These are phyloP conservation scores for Nitzschia sp. DNA, from an alignment of 108 stramenopile species.

Conservation along the genomic window DNA sequence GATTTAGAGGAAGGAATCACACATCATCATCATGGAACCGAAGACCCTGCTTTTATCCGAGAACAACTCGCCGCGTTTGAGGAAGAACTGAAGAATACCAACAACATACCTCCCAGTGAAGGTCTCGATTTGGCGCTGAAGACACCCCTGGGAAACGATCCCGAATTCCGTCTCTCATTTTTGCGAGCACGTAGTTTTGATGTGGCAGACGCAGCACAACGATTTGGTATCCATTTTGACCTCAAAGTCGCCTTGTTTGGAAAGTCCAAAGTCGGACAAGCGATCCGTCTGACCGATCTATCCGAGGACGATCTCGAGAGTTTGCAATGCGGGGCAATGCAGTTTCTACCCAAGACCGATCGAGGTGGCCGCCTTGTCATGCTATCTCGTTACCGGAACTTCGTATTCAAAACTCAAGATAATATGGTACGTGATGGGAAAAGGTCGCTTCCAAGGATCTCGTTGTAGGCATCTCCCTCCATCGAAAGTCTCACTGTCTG, in stretches of 20 bases:
- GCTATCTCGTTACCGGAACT: neutral
- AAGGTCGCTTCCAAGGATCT: too few relatives aligned
- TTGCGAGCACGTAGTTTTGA: conserved; percentile 16
- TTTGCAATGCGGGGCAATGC: conserved; percentile 4
- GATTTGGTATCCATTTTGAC: neutral
- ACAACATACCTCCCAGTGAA: neutral
- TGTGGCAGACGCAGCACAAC: neutral
- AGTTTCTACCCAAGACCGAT: conserved; percentile 11
- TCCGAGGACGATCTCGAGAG: conserved; percentile 7
- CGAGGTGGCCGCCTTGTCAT: conserved; percentile 3
- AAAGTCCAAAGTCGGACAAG: neutral
- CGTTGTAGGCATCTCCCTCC: too few relatives aligned
- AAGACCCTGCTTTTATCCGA: neutral
- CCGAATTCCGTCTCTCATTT: conserved; percentile 22
- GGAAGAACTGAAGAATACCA: neutral
- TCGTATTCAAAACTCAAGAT: neutral
- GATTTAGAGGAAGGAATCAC: neutral
- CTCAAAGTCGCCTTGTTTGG: conserved; percentile 18
- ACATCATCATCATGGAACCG: neutral
- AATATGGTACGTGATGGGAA: conserved; percentile 10
- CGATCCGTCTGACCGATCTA: conserved; percentile 11
- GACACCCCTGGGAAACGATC: neutral
- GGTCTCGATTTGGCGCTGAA: neutral
- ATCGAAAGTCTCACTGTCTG: too few relatives aligned
- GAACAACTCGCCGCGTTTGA: neutral